Evolutionary conservation across 495 filamentous ascomycete species (phyloP), one percentile per base, ranked within the genome.

Genomic region (Penicillium tannophilum): DNA sequence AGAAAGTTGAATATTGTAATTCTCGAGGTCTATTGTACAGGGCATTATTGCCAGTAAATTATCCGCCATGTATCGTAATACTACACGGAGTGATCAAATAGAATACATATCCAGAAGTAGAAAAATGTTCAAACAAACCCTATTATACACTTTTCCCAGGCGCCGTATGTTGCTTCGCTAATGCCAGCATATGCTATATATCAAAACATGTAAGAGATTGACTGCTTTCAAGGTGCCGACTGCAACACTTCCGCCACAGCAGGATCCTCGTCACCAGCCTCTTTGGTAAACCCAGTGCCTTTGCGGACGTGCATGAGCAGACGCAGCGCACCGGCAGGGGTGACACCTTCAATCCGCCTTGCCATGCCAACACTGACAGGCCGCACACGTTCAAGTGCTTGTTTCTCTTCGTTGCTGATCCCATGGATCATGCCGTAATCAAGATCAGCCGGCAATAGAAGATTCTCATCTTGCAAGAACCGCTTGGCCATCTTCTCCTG

Each of bases 291-390:
- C 7, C 67, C 67, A 39, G 35, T 61, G 24, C 58, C 56, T 54
- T 61, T 72, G 39, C 72, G 65, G 11, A 78, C 73, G 66, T 80
- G 74, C 57, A 76, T 73, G 36, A 84, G 62, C 44, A 84, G 58
- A 17, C 75, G 63, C 55, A 84, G 57, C 2, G 78, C 75, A 39
- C 81, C 81, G 12, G 73, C 70, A 16, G 81, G 81, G 16, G 81
- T 83, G 20, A 90, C 81, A 2, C 94, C 93, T 72, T 98, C 94
- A 51, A 96, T 84, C 10, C 95, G 76, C 50, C 91, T 76, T 17
- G 93, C 93, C 86, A 96, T 93, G 3, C 91, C 95, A 24, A 98
- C 74, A 50, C 82, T 93, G 66, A 92, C 90, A 6, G 94, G 94
- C 42, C 85, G 72, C 10, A 91, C 85, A 23, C 76, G 76, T 33